A percentile compares a stretch with the other conserved stretches of the same genome.
Conservation (phyloP, 108 stramenopile genomes). For the Pseudonitzschia pungens region DNA sequence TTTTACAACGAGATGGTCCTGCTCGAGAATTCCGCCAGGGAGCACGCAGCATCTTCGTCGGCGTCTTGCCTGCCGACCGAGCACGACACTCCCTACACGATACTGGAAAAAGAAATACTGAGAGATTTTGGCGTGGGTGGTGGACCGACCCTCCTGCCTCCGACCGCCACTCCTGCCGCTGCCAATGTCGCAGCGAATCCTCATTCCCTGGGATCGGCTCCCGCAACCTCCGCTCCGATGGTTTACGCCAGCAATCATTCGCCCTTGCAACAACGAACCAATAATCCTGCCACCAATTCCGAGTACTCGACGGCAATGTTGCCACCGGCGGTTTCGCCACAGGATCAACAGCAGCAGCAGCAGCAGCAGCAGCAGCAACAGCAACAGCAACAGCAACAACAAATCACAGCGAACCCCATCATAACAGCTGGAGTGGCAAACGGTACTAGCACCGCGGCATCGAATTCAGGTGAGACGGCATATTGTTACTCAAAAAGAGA, state of each 20-base stretch:
- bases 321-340: constrained; percentile 8
- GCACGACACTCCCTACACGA: constrained; percentile 14
- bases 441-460: not conserved
- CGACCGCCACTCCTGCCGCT: not conserved
- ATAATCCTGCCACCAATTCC: not conserved
- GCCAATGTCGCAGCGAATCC: not conserved
- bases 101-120: constrained; percentile 45
- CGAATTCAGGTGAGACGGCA: constrained; percentile 3
- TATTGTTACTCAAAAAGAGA: not conserved
- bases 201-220: not conserved
- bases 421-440: not conserved
- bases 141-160: not conserved
- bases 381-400: not conserved
- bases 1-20: constrained; percentile 74
- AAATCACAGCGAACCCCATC: not conserved
- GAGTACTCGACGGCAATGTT: not conserved
- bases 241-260: not conserved
- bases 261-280: not conserved
- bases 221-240: not conserved
- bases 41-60: constrained; percentile 4
- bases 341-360: constrained; percentile 18
- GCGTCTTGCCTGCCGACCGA: constrained; percentile 5
- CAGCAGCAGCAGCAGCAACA: not conserved
- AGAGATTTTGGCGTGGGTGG: constrained; percentile 45
- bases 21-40: constrained; percentile 30